A percentile compares a stretch with the other conserved stretches of the same genome.
Evolutionary conservation across 2,329 filamentous ascomycete genomes (phyloP).

Genomic region (Cladosporium sp.): DNA sequence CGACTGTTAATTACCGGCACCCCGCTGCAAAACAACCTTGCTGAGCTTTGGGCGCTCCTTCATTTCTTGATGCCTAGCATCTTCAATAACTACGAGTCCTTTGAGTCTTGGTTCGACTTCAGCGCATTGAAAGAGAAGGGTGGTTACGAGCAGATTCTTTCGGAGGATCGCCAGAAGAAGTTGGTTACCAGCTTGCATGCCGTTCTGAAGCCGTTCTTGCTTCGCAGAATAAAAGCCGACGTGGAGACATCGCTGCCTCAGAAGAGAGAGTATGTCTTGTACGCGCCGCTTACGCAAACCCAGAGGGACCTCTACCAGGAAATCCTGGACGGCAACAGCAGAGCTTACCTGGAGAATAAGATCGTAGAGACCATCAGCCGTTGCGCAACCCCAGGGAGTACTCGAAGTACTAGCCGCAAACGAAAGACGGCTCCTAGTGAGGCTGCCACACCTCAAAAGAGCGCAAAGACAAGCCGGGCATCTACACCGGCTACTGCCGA

Average conservation of each 20-base stretch:
- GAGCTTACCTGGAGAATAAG: slow-evolving; percentile 66
- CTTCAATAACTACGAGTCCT: slow-evolving; percentile 88
- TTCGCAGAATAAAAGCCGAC: slow-evolving; percentile 86
- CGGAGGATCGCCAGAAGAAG: slow-evolving; percentile 70
- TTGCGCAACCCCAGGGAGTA: slow-evolving; percentile 45
- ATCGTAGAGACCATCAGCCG: slow-evolving; percentile 60
- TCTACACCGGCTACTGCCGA: slow-evolving; percentile 63
- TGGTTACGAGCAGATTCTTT: slow-evolving; percentile 71
- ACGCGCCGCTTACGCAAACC: slow-evolving; percentile 83
- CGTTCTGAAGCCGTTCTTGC: slow-evolving; percentile 83
- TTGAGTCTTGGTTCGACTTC: slow-evolving; percentile 96
- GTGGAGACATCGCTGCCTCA: slow-evolving; percentile 88
- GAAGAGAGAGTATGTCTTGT: slow-evolving; percentile 94
- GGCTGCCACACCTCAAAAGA: slow-evolving; percentile 58
- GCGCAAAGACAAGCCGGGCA: slow-evolving; percentile 65
- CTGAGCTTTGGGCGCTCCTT: slow-evolving; percentile 89
- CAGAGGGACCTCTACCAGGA: slow-evolving; percentile 87
- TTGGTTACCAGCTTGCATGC: slow-evolving; percentile 85
- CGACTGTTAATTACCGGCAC: slow-evolving; percentile 91
- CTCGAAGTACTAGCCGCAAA: slow-evolving; percentile 49
- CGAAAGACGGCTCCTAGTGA: slow-evolving; percentile 46
- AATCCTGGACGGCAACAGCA: slow-evolving; percentile 55
- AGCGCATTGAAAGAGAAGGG: slow-evolving; percentile 82
- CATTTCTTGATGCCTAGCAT: slow-evolving; percentile 91
- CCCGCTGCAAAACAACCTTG: slow-evolving; percentile 89